phyloP scores from a whole-genome alignment of 208 protist genomes.

The Entamoeba invadens region DNA sequence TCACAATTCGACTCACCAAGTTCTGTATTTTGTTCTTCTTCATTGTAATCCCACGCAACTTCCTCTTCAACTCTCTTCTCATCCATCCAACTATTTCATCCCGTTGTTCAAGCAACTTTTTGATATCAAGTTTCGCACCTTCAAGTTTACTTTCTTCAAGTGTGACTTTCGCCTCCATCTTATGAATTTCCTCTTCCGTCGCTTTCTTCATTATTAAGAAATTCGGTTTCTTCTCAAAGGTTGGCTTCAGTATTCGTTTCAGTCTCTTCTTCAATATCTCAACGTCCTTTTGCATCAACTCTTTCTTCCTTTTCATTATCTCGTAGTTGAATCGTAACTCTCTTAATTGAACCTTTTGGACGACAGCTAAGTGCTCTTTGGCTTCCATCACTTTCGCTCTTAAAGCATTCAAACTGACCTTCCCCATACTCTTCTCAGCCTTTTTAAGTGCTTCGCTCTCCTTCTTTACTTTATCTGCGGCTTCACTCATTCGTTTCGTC shows the following conservation, averaged over 20 bases:
- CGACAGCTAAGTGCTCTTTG: background rate
- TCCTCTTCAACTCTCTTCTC: background rate
- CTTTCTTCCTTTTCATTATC: background rate
- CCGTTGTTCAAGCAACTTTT: background rate
- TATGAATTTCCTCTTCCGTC: background rate
- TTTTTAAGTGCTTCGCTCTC: background rate
- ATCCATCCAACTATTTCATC: background rate
- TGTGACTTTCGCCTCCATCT: background rate
- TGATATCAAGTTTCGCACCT: background rate
- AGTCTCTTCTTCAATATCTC: background rate
- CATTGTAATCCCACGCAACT: background rate
- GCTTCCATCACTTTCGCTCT: background rate
- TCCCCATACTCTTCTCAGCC: background rate
- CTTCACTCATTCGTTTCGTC: background rate
- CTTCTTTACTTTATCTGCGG: background rate
- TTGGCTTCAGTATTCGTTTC: background rate
- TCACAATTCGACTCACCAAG: background rate
- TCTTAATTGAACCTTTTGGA: background rate
- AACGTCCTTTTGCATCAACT: background rate
- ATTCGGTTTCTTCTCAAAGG: background rate
- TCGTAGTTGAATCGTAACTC: background rate
- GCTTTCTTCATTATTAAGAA: background rate
- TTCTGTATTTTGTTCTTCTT: background rate
- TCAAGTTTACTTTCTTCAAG: background rate
- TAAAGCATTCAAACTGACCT: background rate